A percentile compares a stretch with the other conserved stretches of the same genome.
phyloP scores from a whole-genome alignment of 352 stramenopile genomes.

The Pythium aristosporum region DNA sequence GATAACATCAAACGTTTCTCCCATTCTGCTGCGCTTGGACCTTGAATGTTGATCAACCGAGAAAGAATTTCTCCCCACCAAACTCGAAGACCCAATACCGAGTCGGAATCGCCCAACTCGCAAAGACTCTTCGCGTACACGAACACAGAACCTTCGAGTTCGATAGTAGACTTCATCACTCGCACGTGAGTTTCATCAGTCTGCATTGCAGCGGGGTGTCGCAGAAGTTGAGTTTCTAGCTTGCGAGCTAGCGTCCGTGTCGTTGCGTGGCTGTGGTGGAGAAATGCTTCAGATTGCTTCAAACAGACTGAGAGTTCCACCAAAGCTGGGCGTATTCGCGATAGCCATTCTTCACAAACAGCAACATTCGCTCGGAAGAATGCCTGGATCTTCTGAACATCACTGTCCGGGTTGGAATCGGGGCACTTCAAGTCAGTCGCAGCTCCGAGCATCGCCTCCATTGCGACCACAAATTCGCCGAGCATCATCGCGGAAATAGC shows the following conservation, averaged over 20 bases:
- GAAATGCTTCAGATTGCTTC: conserved; percentile 11
- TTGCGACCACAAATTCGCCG: conserved; percentile 28
- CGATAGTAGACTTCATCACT: conserved; percentile 12
- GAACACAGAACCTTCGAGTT: conserved; percentile 25
- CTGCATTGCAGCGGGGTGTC: neutral
- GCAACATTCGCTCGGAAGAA: conserved; percentile 32
- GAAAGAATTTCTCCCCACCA: conserved; percentile 21
- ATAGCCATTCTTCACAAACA: conserved; percentile 32
- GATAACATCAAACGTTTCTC: conserved; percentile 5
- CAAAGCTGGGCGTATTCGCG: conserved; percentile 17
- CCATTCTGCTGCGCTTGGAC: conserved; percentile 8
- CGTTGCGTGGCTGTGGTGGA: conserved; percentile 16
- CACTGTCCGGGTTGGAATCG: conserved; percentile 20
- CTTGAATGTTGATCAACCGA: conserved; percentile 1
- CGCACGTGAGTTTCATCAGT: conserved; percentile 7
- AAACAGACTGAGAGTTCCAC: conserved; percentile 13
- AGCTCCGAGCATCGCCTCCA: conserved; percentile 21
- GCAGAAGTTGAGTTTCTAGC: conserved; percentile 14
- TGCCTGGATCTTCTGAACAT: conserved; percentile 18
- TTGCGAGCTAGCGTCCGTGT: conserved; percentile 13
- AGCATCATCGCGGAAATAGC: conserved; percentile 14
- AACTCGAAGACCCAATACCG: conserved; percentile 17
- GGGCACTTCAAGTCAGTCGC: conserved; percentile 18
- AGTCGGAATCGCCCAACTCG: conserved; percentile 17
- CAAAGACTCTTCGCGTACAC: conserved; percentile 12